Evolutionary conservation across 768 basidiomycete genomes (phyloP).

Genomic region (Boletus speciosus): DNA sequence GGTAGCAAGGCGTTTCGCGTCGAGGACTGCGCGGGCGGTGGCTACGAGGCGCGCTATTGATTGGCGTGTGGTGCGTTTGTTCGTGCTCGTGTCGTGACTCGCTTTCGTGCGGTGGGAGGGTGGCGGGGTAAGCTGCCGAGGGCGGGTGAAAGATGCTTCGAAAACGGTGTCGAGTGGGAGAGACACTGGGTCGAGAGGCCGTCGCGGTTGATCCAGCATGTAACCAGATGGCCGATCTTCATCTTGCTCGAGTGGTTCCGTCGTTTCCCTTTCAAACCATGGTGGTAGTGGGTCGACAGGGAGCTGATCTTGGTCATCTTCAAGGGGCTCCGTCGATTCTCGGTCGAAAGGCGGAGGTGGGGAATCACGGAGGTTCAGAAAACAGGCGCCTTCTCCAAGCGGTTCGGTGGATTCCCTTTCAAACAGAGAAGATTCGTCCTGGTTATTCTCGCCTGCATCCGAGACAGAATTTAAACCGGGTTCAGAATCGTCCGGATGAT

Average conservation of each 20-base stretch:
- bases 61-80: not conserved
- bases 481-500: too few relatives aligned
- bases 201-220: not conserved
- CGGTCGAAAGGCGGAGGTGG: not conserved
- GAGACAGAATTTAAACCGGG: not conserved
- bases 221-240: not conserved
- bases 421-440: not conserved
- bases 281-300: not conserved
- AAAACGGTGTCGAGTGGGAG: not conserved
- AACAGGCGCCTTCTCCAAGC: not conserved
- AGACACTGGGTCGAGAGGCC: not conserved
- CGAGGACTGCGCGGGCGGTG: not conserved
- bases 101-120: not conserved
- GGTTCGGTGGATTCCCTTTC: not conserved
- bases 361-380: not conserved
- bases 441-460: not conserved
- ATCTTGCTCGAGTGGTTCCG: not conserved
- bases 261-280: not conserved
- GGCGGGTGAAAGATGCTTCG: not conserved
- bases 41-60: too few relatives aligned
- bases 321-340: not conserved
- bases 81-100: not conserved
- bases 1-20: not conserved
- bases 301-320: not conserved
- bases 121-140: slow-evolving; percentile 9